phyloP scores from a whole-genome alignment of 1,284 basidiomycete species.

The Cutaneotrichosporon spelunceum region DNA sequence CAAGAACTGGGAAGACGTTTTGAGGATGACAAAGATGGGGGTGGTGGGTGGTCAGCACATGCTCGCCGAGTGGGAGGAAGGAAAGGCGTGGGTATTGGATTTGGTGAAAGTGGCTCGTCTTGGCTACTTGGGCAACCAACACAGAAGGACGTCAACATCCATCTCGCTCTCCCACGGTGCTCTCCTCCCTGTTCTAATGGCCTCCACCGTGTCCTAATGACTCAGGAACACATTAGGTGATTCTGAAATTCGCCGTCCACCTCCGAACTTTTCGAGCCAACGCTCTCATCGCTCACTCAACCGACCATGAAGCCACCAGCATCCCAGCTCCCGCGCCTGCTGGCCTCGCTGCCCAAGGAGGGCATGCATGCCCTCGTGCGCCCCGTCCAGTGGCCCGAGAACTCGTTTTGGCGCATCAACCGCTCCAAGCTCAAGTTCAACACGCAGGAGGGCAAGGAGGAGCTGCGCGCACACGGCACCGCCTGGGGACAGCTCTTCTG shows the following conservation, averaged over 20 bases:
- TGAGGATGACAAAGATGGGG: background rate
- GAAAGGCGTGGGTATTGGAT: background rate
- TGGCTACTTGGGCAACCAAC: background rate
- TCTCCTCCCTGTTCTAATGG: background rate
- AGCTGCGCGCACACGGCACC: conserved; percentile 28
- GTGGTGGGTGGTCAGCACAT: background rate
- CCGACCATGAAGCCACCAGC: conserved; percentile 17
- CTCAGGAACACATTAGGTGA: background rate
- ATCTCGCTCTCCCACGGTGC: background rate
- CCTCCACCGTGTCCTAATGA: conserved; percentile 3
- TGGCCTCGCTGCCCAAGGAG: conserved; percentile 32
- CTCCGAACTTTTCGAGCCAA: conserved; percentile 11
- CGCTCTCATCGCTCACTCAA: background rate
- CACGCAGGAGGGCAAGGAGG: conserved; percentile 10
- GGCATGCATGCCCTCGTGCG: conserved; percentile 32
- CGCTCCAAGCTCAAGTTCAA: conserved; percentile 34
- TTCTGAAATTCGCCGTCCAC: background rate
- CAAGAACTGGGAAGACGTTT: background rate
- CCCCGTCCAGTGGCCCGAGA: conserved; percentile 27
- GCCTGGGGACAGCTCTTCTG: conserved; percentile 40
- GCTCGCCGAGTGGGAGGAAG: background rate
- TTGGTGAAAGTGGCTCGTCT: background rate
- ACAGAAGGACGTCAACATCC: background rate
- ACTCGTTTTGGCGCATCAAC: conserved; percentile 40
- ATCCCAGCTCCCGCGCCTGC: conserved; percentile 32